Conservation (phyloP, 2,329 filamentous ascomycete species). For the Lachnellula arida region DNA sequence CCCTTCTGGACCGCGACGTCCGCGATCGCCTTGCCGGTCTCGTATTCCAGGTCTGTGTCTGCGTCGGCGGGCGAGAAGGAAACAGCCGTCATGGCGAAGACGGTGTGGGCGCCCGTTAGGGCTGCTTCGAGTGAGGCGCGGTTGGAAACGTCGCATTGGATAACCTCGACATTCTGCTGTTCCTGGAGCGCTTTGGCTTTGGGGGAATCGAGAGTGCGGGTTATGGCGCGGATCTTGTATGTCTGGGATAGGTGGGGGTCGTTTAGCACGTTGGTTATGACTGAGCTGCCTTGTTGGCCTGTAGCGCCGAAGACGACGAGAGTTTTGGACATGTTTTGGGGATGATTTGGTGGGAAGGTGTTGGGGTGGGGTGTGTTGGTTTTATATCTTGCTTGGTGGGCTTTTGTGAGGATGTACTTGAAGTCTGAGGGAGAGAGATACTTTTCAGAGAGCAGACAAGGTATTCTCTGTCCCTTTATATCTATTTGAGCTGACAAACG, state of each 20-base stretch:
- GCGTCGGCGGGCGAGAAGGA: conserved; percentile 33
- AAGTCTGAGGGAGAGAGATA: no score
- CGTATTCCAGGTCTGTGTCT: background rate
- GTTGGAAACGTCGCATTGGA: conserved; percentile 38
- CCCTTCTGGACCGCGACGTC: conserved; percentile 37
- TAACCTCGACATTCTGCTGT: conserved; percentile 29
- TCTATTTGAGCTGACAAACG: no score
- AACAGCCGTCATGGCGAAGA: conserved; percentile 43
- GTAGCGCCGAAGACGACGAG: conserved; percentile 49
- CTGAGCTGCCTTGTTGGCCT: conserved; percentile 46
- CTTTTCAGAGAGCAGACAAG: no score
- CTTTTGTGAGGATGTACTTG: no score
- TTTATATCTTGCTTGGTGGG: no score
- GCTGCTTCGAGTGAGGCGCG: conserved; percentile 37
- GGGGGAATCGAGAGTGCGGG: conserved; percentile 24
- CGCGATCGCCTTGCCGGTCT: conserved; percentile 37
- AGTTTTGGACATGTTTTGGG: conserved; percentile 25
- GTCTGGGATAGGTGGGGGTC: conserved; percentile 40
- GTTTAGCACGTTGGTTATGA: conserved; percentile 42
- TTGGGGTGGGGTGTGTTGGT: no score
- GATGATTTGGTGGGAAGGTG: background rate
- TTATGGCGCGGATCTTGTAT: conserved; percentile 47
- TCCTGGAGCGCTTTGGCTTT: conserved; percentile 27
- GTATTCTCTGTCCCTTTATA: no score
- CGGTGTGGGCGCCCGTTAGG: conserved; percentile 40